Evolutionary conservation across 371 early-diverging fungal genomes (phyloP).

Genomic region (Mucor mucedo): DNA sequence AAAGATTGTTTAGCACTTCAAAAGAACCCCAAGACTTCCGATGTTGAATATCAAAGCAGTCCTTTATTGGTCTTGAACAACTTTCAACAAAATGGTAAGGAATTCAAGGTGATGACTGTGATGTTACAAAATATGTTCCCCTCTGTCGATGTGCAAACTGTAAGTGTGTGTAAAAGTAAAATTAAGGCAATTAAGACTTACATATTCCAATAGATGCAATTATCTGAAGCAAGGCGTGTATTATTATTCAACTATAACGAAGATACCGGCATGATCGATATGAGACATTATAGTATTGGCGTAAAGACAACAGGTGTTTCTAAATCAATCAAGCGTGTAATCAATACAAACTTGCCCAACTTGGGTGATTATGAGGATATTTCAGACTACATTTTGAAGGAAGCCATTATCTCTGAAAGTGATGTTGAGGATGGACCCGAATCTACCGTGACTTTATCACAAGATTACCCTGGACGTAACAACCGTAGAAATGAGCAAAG

Average conservation of each 20-base stretch:
- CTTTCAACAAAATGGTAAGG: constrained; percentile 79
- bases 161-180: constrained; percentile 38
- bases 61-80: constrained; percentile 94
- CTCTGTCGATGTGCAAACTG: constrained; percentile 86
- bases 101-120: constrained; percentile 89
- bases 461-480: constrained; percentile 77
- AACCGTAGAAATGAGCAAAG: constrained; percentile 82
- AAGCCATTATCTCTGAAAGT: constrained; percentile 87
- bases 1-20: constrained; percentile 85
- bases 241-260: constrained; percentile 90
- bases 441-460: constrained; percentile 78
- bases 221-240: constrained; percentile 88
- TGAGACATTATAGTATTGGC: constrained; percentile 90
- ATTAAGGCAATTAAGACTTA: constrained; percentile 9
- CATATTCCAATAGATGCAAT: constrained; percentile 40
- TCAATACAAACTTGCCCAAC: constrained; percentile 80
- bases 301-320: constrained; percentile 89
- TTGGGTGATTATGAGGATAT: constrained; percentile 86
- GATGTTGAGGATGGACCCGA: constrained; percentile 93
- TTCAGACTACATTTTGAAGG: constrained; percentile 87
- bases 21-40: constrained; percentile 81
- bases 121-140: constrained; percentile 97
- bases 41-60: constrained; percentile 75
- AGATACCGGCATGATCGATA: constrained; percentile 83
- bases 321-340: constrained; percentile 85